A percentile compares a stretch with the other conserved stretches of the same genome.
These are phyloP conservation scores for Coniferiporia sulphurascens DNA, from an alignment of 1,284 basidiomycete species.

Conservation along the genomic window DNA sequence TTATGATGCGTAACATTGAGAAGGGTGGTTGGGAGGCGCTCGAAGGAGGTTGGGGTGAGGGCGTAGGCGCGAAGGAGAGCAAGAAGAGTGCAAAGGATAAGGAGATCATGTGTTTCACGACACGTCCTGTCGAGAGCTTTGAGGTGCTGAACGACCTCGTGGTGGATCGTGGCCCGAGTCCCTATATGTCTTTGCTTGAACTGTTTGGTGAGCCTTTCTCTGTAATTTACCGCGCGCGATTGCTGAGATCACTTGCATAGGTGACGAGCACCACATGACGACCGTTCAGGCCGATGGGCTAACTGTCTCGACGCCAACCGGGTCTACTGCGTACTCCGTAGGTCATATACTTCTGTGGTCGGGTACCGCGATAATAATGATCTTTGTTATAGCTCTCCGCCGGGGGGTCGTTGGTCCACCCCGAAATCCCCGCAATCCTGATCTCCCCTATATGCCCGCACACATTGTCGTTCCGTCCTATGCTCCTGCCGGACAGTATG, in stretches of 20 bases:
- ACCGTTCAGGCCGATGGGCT: slow-evolving; percentile 98
- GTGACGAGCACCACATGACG: slow-evolving; percentile 98
- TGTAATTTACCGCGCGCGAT: not conserved
- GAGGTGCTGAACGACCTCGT: slow-evolving; percentile 98
- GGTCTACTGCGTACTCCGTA: slow-evolving; percentile 96
- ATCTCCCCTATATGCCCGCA: slow-evolving; percentile 99
- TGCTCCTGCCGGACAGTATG: slow-evolving; percentile 98
- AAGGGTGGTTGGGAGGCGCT: slow-evolving; percentile 92
- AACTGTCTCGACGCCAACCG: slow-evolving; percentile 94
- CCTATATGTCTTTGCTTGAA: slow-evolving; percentile 94
- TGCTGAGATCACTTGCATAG: slow-evolving; percentile 37
- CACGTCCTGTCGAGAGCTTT: slow-evolving; percentile 92
- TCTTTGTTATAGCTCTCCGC: slow-evolving; percentile 73
- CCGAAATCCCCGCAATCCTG: slow-evolving; percentile 93
- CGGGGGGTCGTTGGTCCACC: slow-evolving; percentile 96
- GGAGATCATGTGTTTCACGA: slow-evolving; percentile 98
- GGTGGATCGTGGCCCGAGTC: slow-evolving; percentile 96
- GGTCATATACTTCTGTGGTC: slow-evolving; percentile 26
- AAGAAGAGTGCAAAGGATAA: slow-evolving; percentile 68
- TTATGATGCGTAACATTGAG: slow-evolving; percentile 88
- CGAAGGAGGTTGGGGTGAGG: slow-evolving; percentile 64
- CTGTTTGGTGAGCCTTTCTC: slow-evolving; percentile 74
- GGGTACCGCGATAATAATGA: slow-evolving; percentile 8
- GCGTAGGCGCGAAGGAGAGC: slow-evolving; percentile 28
- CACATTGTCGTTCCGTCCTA: slow-evolving; percentile 96